Evolutionary conservation across 164 flowering plant species (phyloP).

Genomic region (Magnolia kwangsiensis): DNA sequence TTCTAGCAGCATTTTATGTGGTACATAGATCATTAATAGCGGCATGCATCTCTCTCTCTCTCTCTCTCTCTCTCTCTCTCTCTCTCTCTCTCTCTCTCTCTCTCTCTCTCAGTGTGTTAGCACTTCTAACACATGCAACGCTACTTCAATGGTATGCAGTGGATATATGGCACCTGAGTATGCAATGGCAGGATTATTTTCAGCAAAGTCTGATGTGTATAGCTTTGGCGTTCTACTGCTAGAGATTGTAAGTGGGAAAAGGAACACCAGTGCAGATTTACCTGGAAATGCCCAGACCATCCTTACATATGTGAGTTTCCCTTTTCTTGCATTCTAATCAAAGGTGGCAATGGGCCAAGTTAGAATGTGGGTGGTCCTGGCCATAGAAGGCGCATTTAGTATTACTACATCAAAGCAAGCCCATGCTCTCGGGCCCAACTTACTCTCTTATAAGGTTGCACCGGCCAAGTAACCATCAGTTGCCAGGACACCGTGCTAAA

Average conservation of each 20-base stretch:
- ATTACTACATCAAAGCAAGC: no score
- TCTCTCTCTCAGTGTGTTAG: no score
- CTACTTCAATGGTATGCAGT: not conserved
- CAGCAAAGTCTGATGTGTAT: constrained; percentile 1
- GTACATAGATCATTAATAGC: not conserved
- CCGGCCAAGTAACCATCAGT: no score
- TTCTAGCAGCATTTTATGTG: not conserved
- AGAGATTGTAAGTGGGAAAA: not conserved
- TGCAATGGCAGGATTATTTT: not conserved
- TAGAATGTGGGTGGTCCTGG: no score
- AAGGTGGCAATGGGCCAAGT: no score
- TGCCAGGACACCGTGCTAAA: no score
- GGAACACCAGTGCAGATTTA: not conserved
- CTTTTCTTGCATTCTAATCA: not conserved
- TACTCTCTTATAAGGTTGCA: no score
- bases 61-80: no score
- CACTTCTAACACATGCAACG: no score
- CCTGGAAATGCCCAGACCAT: not conserved
- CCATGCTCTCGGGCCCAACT: no score
- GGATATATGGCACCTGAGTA: not conserved
- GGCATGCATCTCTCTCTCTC: not conserved
- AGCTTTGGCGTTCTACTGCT: not conserved
- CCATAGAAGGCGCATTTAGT: no score
- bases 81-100: no score
- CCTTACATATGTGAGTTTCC: constrained; percentile 13